Base-by-base conservation (phyloP, 768 basidiomycete genomes). In the Panellus pusillus region DNA sequence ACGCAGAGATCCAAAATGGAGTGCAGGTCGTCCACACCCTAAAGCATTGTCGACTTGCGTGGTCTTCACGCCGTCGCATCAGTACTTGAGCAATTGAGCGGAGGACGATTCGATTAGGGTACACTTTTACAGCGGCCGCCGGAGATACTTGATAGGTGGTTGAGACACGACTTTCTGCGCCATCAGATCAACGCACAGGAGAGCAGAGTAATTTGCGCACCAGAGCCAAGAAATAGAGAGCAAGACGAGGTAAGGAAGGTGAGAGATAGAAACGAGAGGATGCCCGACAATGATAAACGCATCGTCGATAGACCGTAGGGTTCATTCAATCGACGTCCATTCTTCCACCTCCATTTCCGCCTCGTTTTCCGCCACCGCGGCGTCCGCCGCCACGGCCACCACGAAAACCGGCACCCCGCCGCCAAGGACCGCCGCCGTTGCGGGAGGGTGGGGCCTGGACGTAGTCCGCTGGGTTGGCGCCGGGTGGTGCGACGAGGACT, bases 401-500 rank as follows among this genome's bases (percentile, higher is more conserved):
- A 7, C 66, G 59, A 4, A 64, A 58, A 28, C 69, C 67, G 13
- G 79, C 63, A 27, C 78, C 66, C 17, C 74, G 65, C 24, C 43
- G 56, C 56, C 50, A 17, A 38, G 41, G 9, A 20, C 70, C 59
- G 4, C 75, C 70, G 31, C 73, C 69, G 19, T 72, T 63, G 24
- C 77, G 68, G 18, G 67, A 55, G 9, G 66, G 41, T 3, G 68
- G 65, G 11, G 62, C 54, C 50, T 74, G 78, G 1, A 64, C 66
- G 61, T 86, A 81, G 3, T 79, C 78, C 29, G 78, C 75, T 0
- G 80, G 75, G 54, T 88, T 74, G 5, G 81, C 67, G 8, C 87
- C 87, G 12, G 87, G 87, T 0, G 88, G 88, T 27, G 83, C 82
- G 27, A 87, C 67, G 18, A 90, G 73, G 0, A 91, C 79, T 12